A percentile compares a stretch with the other conserved stretches of the same genome.
phyloP scores from a whole-genome alignment of 2,329 filamentous ascomycete genomes.

The Ceratocystis diversiconidia region DNA sequence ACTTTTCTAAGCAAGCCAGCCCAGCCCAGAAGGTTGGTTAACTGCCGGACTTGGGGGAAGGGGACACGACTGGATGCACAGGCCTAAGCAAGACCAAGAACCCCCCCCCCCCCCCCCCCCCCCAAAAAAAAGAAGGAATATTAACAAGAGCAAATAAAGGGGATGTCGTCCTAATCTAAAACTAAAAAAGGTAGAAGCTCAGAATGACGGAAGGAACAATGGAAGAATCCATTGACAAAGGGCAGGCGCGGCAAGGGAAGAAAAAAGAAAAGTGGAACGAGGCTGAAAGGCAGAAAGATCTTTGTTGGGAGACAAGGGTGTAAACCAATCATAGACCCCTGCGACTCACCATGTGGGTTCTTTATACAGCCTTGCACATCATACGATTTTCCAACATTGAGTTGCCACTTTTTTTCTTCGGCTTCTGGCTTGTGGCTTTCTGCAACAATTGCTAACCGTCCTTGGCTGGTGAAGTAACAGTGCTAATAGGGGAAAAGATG shows the following conservation, averaged over 20 bases:
- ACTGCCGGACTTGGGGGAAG: conserved; percentile 1
- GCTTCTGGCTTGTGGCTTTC: conserved; percentile 17
- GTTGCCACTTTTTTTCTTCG: conserved; percentile 20
- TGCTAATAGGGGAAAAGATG: background rate
- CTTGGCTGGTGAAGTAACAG: background rate
- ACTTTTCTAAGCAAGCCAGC: background rate
- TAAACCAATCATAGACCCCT: conserved; percentile 13
- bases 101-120: too few relatives aligned
- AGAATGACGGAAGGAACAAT: background rate
- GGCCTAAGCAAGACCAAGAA: background rate
- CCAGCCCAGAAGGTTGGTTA: background rate
- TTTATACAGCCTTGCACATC: conserved; percentile 28
- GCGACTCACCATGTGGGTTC: conserved; percentile 17
- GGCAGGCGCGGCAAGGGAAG: background rate
- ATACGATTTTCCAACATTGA: conserved; percentile 26
- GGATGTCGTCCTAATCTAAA: background rate
- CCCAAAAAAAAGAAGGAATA: background rate
- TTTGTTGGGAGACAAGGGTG: background rate
- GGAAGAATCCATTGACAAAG: conserved; percentile 1
- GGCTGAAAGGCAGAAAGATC: conserved; percentile 12
- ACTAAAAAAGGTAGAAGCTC: background rate
- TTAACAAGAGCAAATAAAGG: background rate
- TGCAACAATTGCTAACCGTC: background rate
- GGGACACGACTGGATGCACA: background rate
- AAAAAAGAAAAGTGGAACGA: conserved; percentile 6